Percentiles rank a stretch among this genome's conserved stretches.
These are phyloP conservation scores for Corylus avellana DNA, from an alignment of 306 rosid species.

Conservation along the genomic window DNA sequence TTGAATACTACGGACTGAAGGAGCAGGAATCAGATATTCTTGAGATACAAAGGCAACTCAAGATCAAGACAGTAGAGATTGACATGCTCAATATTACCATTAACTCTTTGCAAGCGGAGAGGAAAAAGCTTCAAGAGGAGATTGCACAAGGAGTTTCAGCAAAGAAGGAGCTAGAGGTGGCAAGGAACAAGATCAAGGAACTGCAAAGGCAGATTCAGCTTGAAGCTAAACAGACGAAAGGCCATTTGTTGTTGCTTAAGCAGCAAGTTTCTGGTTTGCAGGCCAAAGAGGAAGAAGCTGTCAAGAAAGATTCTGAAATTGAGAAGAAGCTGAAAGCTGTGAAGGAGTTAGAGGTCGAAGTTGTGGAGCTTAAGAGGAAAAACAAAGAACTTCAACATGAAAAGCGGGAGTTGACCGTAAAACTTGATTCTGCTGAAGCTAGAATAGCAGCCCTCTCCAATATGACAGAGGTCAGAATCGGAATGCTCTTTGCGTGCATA, in stretches of 20 bases:
- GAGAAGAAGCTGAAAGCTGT: conserved; percentile 76
- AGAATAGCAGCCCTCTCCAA: conserved; percentile 56
- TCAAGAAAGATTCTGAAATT: conserved; percentile 68
- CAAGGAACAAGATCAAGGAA: conserved; percentile 87
- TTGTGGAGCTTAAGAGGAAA: conserved; percentile 73
- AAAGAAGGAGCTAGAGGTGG: conserved; percentile 76
- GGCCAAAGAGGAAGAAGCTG: conserved; percentile 74
- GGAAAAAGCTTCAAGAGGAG: conserved; percentile 83
- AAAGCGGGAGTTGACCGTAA: conserved; percentile 74
- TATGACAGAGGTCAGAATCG: conserved; percentile 73
- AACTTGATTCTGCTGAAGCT: conserved; percentile 73
- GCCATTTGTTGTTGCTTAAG: conserved; percentile 86
- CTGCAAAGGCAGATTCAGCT: conserved; percentile 90
- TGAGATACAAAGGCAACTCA: conserved; percentile 76
- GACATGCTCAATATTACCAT: conserved; percentile 77
- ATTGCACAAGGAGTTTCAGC: conserved; percentile 49
- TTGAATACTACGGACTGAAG: conserved; percentile 80
- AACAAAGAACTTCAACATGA: conserved; percentile 86
- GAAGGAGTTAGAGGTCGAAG: conserved; percentile 69
- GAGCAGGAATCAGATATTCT: conserved; percentile 70
- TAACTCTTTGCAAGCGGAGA: conserved; percentile 82
- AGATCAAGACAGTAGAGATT: conserved; percentile 72
- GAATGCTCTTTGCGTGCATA: conserved; percentile 10
- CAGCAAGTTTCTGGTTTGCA: conserved; percentile 81
- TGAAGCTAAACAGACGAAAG: conserved; percentile 84